Evolutionary conservation across 2,329 filamentous ascomycete species (phyloP).

Genomic region (Xylaria sp.): DNA sequence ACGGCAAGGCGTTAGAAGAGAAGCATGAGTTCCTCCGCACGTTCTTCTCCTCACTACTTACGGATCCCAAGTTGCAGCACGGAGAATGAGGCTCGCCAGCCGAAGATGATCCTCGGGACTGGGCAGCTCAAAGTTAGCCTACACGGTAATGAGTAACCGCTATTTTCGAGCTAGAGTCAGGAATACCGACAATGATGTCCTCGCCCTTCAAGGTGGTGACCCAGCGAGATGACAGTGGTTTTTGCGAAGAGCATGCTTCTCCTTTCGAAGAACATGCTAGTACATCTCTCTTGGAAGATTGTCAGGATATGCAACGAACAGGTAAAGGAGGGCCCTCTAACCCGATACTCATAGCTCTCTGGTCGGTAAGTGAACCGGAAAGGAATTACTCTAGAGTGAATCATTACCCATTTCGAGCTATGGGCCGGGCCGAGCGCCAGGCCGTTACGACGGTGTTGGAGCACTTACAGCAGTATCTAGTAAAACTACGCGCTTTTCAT

Average conservation of each 20-base stretch:
- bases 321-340: not conserved
- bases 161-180: conserved; percentile 72
- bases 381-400: not conserved
- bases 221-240: conserved; percentile 70
- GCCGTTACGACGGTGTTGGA: not conserved
- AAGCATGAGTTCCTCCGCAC: not conserved
- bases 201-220: conserved; percentile 57
- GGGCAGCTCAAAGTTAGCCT: conserved; percentile 73
- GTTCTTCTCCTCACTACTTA: conserved; percentile 12
- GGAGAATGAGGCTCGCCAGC: conserved; percentile 58
- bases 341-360: not conserved
- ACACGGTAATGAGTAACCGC: conserved; percentile 73
- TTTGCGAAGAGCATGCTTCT: conserved; percentile 73
- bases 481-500: not conserved
- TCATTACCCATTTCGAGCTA: not conserved
- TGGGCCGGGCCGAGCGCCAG: not conserved
- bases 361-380: too few species aligned
- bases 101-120: conserved; percentile 66
- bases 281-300: conserved; percentile 35
- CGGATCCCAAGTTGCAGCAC: conserved; percentile 64
- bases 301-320: not conserved
- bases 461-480: not conserved
- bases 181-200: conserved; percentile 62
- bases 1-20: conserved; percentile 26
- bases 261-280: conserved; percentile 62